Conservation (phyloP, 352 stramenopile species). For the Pythium insidiosum region DNA sequence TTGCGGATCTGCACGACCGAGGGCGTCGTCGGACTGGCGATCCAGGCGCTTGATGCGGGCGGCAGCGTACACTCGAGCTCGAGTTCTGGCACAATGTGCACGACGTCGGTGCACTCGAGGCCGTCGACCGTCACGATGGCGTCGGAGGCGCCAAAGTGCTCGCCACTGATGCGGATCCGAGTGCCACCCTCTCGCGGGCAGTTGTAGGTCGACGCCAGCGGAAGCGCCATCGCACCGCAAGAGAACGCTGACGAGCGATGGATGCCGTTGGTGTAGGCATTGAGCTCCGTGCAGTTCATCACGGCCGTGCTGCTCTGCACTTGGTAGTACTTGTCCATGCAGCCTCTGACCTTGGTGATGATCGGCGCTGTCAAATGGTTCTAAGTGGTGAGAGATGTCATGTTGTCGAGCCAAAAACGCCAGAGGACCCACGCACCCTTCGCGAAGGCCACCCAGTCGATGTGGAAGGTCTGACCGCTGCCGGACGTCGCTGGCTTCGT, state of each 20-base stretch:
- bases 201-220: slow-evolving; percentile 65
- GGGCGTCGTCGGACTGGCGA: slow-evolving; percentile 24
- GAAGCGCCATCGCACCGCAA: slow-evolving; percentile 38
- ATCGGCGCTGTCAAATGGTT: slow-evolving; percentile 28
- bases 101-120: slow-evolving; percentile 53
- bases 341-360: slow-evolving; percentile 67
- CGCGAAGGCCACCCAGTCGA: slow-evolving; percentile 64
- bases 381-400: neutral
- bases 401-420: neutral
- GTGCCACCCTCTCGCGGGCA: slow-evolving; percentile 49
- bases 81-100: slow-evolving; percentile 41
- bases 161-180: slow-evolving; percentile 48
- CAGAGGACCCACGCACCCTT: slow-evolving; percentile 31
- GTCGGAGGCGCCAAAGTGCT: slow-evolving; percentile 63
- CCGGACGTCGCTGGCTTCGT: slow-evolving; percentile 1
- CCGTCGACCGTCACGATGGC: slow-evolving; percentile 66
- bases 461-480: slow-evolving; percentile 54
- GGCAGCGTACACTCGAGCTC: slow-evolving; percentile 76
- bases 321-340: slow-evolving; percentile 67
- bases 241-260: slow-evolving; percentile 26
- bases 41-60: slow-evolving; percentile 19
- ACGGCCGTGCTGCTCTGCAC: slow-evolving; percentile 3
- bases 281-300: slow-evolving; percentile 42
- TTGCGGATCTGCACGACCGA: slow-evolving; percentile 61
- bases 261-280: slow-evolving; percentile 35